Base-by-base conservation (phyloP, 257 asterid species). In the Jacaranda mimosifolia region DNA sequence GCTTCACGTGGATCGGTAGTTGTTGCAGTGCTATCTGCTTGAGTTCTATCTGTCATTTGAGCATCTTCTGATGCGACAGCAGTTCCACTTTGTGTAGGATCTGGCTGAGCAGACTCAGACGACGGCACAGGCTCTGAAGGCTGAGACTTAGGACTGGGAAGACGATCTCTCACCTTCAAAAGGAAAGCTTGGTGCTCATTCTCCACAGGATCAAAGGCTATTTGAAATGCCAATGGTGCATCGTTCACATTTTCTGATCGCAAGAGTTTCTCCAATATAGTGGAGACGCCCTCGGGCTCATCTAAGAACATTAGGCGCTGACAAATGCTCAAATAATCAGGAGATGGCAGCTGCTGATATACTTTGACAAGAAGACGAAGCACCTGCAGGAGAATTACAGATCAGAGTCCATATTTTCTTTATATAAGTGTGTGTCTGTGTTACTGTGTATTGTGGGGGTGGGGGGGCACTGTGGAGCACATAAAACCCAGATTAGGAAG, bases 251-350 rank as follows among this genome's bases (percentile, higher is more conserved):
- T 81, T 57, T 89, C 96, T 39, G 96, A 93, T 85, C 86, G 76
- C 48, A 96, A 75, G 58, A 93, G 94, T 75, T 86, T 96, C 88
- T 90, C 97, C 66, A 96, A 88, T 82, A 96, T 86, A 79, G 75
- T 84, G 21, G 96, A 88, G 32, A 94, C 98, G 43, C 86, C 91
- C 72, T 90, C 91, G 6, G 97, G 92, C 69, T 90, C 96, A 62
- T 96, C 98, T 79, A 96, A 73, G 81, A 92, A 96, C 99, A 96
- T 96, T 68, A 96, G 92, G 59, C 97, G 91, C 85, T 96, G 99
- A 63, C 99, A 96, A 75, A 92, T 91, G 88, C 97, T 93, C 83
- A 92, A 76, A 74, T 87, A 96, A 85, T 96, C 97, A n/a, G 99
- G 99, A 82, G 97, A 91, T 43, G 97, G 86, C 74, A 87, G 90